Base-by-base conservation (phyloP, 257 asterid genomes). In the Primulina tabacum region DNA sequence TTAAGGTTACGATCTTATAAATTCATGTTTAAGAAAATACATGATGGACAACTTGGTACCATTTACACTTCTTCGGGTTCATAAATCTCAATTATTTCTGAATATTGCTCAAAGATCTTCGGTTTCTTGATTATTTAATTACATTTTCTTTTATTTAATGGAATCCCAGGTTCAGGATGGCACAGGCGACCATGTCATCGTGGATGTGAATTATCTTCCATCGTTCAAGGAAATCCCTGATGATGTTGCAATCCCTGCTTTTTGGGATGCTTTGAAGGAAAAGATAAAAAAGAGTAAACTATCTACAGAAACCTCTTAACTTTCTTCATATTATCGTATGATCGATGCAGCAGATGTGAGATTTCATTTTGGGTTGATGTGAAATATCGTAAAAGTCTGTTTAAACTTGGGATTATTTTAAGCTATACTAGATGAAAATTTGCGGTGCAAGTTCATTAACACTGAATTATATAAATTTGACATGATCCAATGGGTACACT, bases 191-290 rank as follows among this genome's bases (percentile, higher is more conserved):
- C 99, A 94, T 76, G 96, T 94, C 70, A 89, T 91, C 60, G 97
- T 94, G 68, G 99, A 89, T 78, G 83, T 94, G 75, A 94, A 94
- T 82, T 91, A 91, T 76, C 90, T 94, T 62, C 99, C 99, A 65
- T 94, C 99, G 5, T 89, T 94, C 85, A 94, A 91, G 80, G 99
- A 94, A 85, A 88, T 94, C 37, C 90, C 99, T 0, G 90, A 91
- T 75, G 92, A 89, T 65, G 83, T 84, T 71, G 99, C 99, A 17
- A 73, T 94, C 64, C 97, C 95, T 59, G 92, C 97, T 60, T 89
- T 89, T 62, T 91, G 97, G 97, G 93, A 91, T 65, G 96, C 97
- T 71, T 75, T 94, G 47, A 91, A 88, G 86, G 92, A 84, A 72
- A 89, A 81, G 83, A 77, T 84, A 33, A 43, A 43, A 12, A 83